Evolutionary conservation across 768 basidiomycete genomes (phyloP).

Genomic region (Suillus americanus): DNA sequence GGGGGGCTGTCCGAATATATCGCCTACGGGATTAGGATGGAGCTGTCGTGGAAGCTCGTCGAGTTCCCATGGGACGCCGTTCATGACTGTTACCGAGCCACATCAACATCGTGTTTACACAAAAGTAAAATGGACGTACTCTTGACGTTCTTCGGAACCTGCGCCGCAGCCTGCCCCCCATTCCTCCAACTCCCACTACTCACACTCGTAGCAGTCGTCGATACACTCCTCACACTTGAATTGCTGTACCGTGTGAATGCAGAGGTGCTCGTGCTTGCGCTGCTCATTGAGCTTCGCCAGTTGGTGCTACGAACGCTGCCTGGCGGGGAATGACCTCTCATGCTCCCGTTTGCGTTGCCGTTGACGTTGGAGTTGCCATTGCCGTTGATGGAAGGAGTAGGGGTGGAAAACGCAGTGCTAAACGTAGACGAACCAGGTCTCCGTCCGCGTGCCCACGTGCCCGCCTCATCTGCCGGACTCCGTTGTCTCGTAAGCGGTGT

Average conservation of each 20-base stretch:
- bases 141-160: constrained; percentile 74
- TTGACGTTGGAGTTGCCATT: constrained; percentile 4
- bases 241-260: constrained; percentile 79
- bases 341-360: constrained; percentile 3
- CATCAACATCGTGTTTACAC: not conserved
- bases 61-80: constrained; percentile 76
- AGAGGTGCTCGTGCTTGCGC: constrained; percentile 54
- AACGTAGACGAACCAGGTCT: constrained; percentile 26
- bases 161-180: constrained; percentile 26
- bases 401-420: constrained; percentile 17
- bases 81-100: constrained; percentile 52
- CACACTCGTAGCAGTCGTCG: constrained; percentile 79
- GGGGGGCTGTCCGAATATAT: constrained; percentile 57
- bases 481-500: constrained; percentile 32
- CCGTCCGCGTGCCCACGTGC: constrained; percentile 52
- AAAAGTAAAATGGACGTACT: constrained; percentile 45
- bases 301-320: constrained; percentile 37
- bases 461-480: constrained; percentile 40
- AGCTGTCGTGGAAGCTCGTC: constrained; percentile 66
- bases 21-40: constrained; percentile 58
- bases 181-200: constrained; percentile 52
- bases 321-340: constrained; percentile 3
- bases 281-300: constrained; percentile 78
- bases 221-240: constrained; percentile 67
- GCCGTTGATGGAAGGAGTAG: constrained; percentile 17